Conservation (phyloP, 257 asterid genomes). For the Petrea volubilis region DNA sequence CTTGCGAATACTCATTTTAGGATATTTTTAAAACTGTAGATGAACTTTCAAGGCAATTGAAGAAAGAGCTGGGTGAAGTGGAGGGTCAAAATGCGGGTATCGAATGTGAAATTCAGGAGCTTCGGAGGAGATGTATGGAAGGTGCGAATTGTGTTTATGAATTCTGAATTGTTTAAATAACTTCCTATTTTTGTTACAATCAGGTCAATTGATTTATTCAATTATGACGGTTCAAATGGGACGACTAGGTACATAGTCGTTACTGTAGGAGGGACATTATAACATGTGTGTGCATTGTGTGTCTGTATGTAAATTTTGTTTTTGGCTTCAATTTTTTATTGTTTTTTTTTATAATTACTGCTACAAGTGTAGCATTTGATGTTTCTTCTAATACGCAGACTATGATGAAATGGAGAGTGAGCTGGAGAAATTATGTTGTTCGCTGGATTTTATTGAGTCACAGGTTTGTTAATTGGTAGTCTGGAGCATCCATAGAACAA, state of each 20-base stretch:
- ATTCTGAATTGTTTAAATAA: not conserved
- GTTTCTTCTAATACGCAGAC: slow-evolving; percentile 41
- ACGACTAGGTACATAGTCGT: not conserved
- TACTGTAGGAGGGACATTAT: not conserved
- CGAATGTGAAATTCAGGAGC: slow-evolving; percentile 55
- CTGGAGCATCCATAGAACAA: slow-evolving; percentile 3
- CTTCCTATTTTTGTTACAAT: not conserved
- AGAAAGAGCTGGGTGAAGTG: slow-evolving; percentile 51
- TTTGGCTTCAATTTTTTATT: slow-evolving; percentile 9
- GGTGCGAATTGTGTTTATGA: slow-evolving; percentile 41
- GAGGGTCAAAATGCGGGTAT: slow-evolving; percentile 53
- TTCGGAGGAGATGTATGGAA: slow-evolving; percentile 44
- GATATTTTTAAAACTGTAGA: slow-evolving; percentile 36
- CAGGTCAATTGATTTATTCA: not conserved
- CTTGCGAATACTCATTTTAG: not conserved
- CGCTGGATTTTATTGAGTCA: slow-evolving; percentile 54
- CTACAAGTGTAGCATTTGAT: not conserved
- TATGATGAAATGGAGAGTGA: slow-evolving; percentile 51
- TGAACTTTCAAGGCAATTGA: slow-evolving; percentile 51
- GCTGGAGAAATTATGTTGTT: slow-evolving; percentile 59
- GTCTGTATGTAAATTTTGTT: not conserved
- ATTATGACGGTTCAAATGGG: not conserved
- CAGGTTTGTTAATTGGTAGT: slow-evolving; percentile 47
- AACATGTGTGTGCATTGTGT: not conserved
- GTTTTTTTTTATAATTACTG: not conserved